These are phyloP conservation scores for Helianthus annuus DNA, from an alignment of 129 eudicot species.

Conservation along the genomic window DNA sequence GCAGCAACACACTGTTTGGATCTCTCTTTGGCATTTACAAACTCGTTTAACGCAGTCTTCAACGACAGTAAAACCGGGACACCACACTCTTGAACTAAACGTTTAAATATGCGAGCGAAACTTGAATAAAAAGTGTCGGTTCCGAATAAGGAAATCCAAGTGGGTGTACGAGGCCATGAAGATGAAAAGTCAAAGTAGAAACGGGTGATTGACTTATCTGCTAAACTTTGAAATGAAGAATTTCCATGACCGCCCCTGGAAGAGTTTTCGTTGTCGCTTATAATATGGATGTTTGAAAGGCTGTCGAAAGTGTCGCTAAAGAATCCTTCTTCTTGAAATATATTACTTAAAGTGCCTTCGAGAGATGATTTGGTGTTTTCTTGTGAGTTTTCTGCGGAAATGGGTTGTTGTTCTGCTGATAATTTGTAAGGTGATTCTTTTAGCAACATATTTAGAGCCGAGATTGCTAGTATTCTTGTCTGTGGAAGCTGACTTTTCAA, in stretches of 20 bases:
- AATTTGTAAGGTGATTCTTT: constrained; percentile 93
- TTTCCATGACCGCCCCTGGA: constrained; percentile 68
- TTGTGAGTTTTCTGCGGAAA: constrained; percentile 33
- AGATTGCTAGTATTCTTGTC: constrained; percentile 94
- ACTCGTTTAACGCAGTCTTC: constrained; percentile 63
- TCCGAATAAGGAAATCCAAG: constrained; percentile 91
- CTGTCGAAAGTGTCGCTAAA: constrained; percentile 77
- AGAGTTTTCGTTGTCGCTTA: constrained; percentile 66
- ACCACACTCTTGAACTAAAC: constrained; percentile 95
- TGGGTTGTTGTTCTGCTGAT: constrained; percentile 34
- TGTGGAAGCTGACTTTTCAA: constrained; percentile 95
- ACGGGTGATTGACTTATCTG: constrained; percentile 94
- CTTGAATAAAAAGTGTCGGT: constrained; percentile 85
- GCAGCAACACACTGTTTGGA: constrained; percentile 98
- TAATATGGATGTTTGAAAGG: constrained; percentile 88
- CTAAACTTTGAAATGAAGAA: constrained; percentile 88
- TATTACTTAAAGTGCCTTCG: constrained; percentile 65
- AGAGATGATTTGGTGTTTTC: constrained; percentile 64
- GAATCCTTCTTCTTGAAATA: constrained; percentile 91
- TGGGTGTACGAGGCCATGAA: constrained; percentile 98
- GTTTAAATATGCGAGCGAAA: constrained; percentile 92
- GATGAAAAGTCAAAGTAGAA: constrained; percentile 96
- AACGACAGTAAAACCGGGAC: constrained; percentile 62
- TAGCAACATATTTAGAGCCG: constrained; percentile 83
- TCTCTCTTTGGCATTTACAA: constrained; percentile 81